Percentiles rank a stretch among this genome's conserved stretches.
Conservation (phyloP, 2,329 filamentous ascomycete species). For the Coniochaeta hoffmannii region DNA sequence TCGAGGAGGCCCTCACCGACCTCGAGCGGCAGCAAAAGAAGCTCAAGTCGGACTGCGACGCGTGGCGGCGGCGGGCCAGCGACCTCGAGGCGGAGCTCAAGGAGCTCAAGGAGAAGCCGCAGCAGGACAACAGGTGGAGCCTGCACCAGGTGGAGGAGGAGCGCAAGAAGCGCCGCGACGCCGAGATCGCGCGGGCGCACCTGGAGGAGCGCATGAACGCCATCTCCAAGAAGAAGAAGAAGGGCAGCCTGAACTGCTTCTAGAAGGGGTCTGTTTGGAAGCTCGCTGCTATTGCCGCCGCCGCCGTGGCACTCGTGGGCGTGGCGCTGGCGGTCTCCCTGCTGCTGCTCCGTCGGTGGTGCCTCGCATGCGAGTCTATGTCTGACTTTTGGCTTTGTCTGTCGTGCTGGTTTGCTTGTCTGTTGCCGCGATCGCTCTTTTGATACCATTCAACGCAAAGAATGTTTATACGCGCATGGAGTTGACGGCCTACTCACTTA, state of each 20-base stretch:
- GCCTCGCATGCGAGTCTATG: no score
- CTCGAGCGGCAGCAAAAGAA: conserved; percentile 88
- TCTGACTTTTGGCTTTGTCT: background rate
- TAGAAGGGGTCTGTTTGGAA: conserved; percentile 34
- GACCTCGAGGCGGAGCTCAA: conserved; percentile 67
- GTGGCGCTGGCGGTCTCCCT: background rate
- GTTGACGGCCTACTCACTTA: conserved; percentile 3
- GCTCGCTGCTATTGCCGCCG: background rate
- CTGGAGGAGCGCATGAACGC: conserved; percentile 93
- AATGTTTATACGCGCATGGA: background rate
- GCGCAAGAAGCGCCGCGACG: conserved; percentile 81
- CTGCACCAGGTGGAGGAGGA: conserved; percentile 95
- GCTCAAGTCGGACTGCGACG: conserved; percentile 82
- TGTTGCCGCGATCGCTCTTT: background rate
- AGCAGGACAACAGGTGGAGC: conserved; percentile 54
- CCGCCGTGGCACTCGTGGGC: background rate
- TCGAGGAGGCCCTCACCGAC: conserved; percentile 93
- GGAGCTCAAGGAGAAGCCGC: conserved; percentile 50
- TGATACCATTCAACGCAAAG: conserved; percentile 2
- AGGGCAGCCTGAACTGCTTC: conserved; percentile 95
- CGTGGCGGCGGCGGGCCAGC: conserved; percentile 79
- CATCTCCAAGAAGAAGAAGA: conserved; percentile 88
- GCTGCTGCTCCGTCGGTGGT: background rate
- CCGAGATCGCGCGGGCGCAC: conserved; percentile 80
- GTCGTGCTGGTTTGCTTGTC: background rate